Base-by-base conservation (phyloP, 2,329 filamentous ascomycete genomes). In the Colletotrichum camelliae region DNA sequence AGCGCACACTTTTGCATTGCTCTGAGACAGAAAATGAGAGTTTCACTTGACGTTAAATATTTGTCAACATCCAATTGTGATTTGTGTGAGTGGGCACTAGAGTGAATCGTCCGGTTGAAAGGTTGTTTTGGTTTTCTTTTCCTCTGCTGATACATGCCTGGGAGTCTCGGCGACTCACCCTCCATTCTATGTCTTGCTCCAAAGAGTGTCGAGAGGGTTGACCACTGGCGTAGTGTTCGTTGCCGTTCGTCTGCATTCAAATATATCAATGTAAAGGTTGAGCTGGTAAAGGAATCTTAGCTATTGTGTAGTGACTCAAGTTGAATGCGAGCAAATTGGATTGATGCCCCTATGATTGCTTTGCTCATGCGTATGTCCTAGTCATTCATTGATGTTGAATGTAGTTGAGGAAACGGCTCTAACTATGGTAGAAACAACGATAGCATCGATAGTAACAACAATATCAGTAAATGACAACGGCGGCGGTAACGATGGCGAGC, bases 1-100 rank as follows among this genome's bases (percentile, higher is more conserved):
- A 76, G 70, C 70, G 74, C 58, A 48, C 18, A 69, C 74, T 73
- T 60, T 60, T 68, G 65, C 74, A 74, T 74, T 76, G 74, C 58
- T 62, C 15, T 57, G 62, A 74, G 74, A 69, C 70, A 69, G 70
- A 69, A 73, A 76, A 76, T 18, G 55, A 69, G 35, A 76, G 58
- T 65, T 52, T 55, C 37, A n/a, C 31, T 65, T 72, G 72, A 48
- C 33, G 52, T 62, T 33, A 16, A 62, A 7, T 10, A 12, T 21
- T 18, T 29, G 43, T 21, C n/a, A 13, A 12, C n/a, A 21, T 48
- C n/a, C n/a, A 48, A 21, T 21, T 10, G 13, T 4, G n/a, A 6
- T 21, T 7, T 10, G n/a, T 48, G 43, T 21, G n/a, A 21, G 5
- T 21, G 21, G 12, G 43, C 18, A 21, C 43, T 48, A 5, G n/a